phyloP scores from a whole-genome alignment of 2,329 filamentous ascomycete species.

The Chrysoporthe austroafricana region DNA sequence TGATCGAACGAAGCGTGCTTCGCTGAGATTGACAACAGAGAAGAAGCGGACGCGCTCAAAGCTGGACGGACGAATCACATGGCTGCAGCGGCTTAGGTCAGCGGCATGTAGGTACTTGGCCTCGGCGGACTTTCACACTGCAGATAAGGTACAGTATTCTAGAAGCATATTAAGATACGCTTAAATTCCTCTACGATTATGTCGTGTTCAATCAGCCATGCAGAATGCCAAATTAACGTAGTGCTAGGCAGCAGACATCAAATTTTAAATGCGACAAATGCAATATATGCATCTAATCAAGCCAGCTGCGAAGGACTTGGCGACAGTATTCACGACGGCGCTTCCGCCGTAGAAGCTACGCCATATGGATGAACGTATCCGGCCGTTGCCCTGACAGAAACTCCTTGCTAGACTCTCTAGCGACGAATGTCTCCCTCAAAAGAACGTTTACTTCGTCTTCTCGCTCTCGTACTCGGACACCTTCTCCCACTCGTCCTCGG shows the following conservation, averaged over 20 bases:
- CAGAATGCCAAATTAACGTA: conserved; percentile 6
- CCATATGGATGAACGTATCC: background rate
- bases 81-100: conserved; percentile 19
- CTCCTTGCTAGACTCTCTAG: background rate
- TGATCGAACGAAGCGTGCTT: background rate
- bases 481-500: conserved; percentile 98
- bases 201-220: background rate
- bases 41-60: conserved; percentile 23
- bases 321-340: background rate
- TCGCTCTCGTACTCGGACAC: conserved; percentile 74
- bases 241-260: background rate
- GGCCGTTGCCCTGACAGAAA: background rate
- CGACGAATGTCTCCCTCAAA: background rate
- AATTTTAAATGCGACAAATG: background rate
- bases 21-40: background rate
- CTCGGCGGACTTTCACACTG: accelerated
- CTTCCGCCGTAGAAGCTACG: background rate
- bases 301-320: conserved; percentile 4
- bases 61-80: conserved; percentile 20
- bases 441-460: conserved; percentile 51
- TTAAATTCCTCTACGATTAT: background rate
- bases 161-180: background rate
- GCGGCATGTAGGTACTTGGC: background rate
- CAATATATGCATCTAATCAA: conserved; percentile 17
- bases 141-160: background rate